phyloP scores from a whole-genome alignment of 768 basidiomycete species.

The Mycena amicta region DNA sequence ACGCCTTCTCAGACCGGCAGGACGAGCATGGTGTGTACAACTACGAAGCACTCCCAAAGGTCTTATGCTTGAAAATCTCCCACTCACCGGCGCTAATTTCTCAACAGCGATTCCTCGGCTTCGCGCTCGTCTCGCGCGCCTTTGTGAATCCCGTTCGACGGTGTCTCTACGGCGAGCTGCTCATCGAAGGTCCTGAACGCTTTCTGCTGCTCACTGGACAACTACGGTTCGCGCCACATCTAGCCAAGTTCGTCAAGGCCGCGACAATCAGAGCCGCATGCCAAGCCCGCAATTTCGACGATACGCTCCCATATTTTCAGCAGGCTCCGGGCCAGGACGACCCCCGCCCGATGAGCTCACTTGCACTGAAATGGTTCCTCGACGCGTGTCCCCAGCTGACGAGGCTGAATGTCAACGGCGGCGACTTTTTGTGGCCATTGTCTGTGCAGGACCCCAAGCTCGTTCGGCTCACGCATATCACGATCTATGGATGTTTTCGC shows the following conservation, averaged over 20 bases:
- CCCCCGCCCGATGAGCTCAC: constrained; percentile 10
- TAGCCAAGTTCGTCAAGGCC: constrained; percentile 19
- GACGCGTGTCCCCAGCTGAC: constrained; percentile 17
- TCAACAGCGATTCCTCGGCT: constrained; percentile 12
- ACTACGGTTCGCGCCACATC: constrained; percentile 21
- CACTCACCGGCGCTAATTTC: background rate
- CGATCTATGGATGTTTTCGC: constrained; percentile 1
- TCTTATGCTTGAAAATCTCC: background rate
- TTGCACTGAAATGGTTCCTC: constrained; percentile 17
- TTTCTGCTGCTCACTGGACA: constrained; percentile 20
- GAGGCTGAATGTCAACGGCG: constrained; percentile 1
- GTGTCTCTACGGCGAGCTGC: constrained; percentile 14
- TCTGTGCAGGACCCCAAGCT: background rate
- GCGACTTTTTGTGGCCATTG: constrained; percentile 15
- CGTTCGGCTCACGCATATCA: constrained; percentile 12
- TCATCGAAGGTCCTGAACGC: constrained; percentile 17
- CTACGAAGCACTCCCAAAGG: constrained; percentile 20
- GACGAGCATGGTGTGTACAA: constrained; percentile 14
- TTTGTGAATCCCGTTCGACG: constrained; percentile 20
- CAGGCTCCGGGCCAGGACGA: background rate
- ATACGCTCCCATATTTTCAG: background rate
- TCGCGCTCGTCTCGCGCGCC: constrained; percentile 18
- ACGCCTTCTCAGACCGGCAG: constrained; percentile 11
- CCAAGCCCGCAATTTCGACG: constrained; percentile 9
- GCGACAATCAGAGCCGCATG: constrained; percentile 13